Base-by-base conservation (phyloP, 495 filamentous ascomycete species). In the Talaromyces borbonicus region DNA sequence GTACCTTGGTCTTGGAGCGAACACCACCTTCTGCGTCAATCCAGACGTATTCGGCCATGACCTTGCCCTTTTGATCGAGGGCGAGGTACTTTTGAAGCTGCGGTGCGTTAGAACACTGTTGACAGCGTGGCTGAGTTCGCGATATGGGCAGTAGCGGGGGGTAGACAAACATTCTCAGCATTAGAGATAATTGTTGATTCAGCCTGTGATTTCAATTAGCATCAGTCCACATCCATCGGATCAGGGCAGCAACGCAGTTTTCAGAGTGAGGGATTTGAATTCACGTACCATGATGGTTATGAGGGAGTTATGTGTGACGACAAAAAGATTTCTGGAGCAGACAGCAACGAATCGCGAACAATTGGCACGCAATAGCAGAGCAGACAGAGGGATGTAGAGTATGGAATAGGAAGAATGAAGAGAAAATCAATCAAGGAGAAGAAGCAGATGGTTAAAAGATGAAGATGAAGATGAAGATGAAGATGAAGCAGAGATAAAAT, bases 41-140 rank as follows among this genome's bases (percentile, higher is more conserved):
- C 92, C 92, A 98, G 73, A 98, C 81, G 75, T 96, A 98, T 72
- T 98, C 92, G 49, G 88, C 88, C 60, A 90, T 85, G 54, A 88
- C 67, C 27, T 60, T 69, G 60, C 88, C 89, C 58, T 84, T 85
- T 75, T 97, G 92, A 61, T 87, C 81, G 52, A 98, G 85, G 55
- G 74, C 69, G 68, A 90, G 77, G 78, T 94, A 98, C 67, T 95
- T 95, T 62, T 84, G 63, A 66, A 96, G 81, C 87, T 96, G 65
- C 59, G 46, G 42, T 54, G 20, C 15, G 50, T 38, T 33, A 43
- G 46, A 30, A 31, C 5, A 38, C 16, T 38, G 8, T 18, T 22
- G 42, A 8, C 14, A 12, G 16, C 11, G 22, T 29, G 11, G 33
- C 18, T 14, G 16, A 15, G 12, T 26, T 18, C 5, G 5, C 14